phyloP scores from a whole-genome alignment of 1,284 basidiomycete species.

The Fistulina hepatica region DNA sequence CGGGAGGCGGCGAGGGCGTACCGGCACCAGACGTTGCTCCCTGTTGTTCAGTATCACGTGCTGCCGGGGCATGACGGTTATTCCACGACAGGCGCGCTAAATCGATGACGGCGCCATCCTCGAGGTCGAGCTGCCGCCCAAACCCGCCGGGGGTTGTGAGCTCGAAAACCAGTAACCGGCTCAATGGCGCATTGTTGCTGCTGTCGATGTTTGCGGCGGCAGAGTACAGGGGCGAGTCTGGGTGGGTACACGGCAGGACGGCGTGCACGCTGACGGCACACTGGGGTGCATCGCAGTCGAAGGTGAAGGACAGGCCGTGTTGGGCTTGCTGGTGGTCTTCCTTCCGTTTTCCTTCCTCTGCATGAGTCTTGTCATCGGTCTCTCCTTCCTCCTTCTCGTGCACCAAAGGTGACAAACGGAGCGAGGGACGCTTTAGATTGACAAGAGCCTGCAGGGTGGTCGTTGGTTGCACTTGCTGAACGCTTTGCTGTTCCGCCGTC shows the following conservation, averaged over 20 bases:
- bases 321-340: conserved; percentile 37
- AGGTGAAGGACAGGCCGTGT: conserved; percentile 79
- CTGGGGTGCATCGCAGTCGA: conserved; percentile 78
- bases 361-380: conserved; percentile 28
- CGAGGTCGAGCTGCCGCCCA: conserved; percentile 57
- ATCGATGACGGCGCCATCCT: conserved; percentile 65
- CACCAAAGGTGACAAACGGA: conserved; percentile 57
- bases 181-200: conserved; percentile 22
- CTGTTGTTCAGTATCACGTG: conserved; percentile 19
- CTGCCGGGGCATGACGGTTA: neutral
- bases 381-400: too few species aligned
- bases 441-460: conserved; percentile 87
- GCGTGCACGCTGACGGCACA: conserved; percentile 70
- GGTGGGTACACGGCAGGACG: conserved; percentile 50
- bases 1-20: neutral
- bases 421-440: conserved; percentile 79
- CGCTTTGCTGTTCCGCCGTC: too few species aligned
- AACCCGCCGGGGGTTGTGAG: conserved; percentile 74
- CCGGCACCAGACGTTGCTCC: conserved; percentile 18
- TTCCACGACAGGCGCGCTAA: conserved; percentile 36
- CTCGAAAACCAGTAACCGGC: conserved; percentile 58
- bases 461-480: conserved; percentile 64
- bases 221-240: conserved; percentile 34
- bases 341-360: conserved; percentile 33
- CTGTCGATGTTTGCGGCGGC: conserved; percentile 21